These are phyloP conservation scores for Pontederia paniculata DNA, from an alignment of 176 grass and related monocot genomes.

Conservation along the genomic window DNA sequence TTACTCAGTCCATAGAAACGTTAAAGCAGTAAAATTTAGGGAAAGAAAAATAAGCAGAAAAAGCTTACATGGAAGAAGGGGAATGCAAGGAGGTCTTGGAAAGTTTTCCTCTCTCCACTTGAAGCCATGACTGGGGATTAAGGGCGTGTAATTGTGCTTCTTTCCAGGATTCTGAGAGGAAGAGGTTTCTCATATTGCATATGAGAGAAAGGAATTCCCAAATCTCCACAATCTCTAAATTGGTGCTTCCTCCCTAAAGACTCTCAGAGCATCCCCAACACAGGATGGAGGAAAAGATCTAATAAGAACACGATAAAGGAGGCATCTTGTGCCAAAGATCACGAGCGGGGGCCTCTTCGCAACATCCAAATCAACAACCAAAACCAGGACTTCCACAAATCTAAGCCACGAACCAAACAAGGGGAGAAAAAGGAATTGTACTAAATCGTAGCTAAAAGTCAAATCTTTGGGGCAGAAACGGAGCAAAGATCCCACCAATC, in stretches of 20 bases:
- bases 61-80: constrained; percentile 69
- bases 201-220: constrained; percentile 27
- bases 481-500: too few relatives aligned
- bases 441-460: too few relatives aligned
- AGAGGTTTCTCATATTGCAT: constrained; percentile 89
- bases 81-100: constrained; percentile 58
- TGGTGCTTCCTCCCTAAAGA: background rate
- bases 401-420: too few relatives aligned
- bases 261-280: too few relatives aligned
- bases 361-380: too few relatives aligned
- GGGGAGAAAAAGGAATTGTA: too few relatives aligned
- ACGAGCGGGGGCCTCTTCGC: too few relatives aligned
- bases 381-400: too few relatives aligned
- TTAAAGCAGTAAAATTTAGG: constrained; percentile 11
- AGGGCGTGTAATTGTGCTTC: constrained; percentile 78
- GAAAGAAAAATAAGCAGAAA: constrained; percentile 4
- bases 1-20: background rate
- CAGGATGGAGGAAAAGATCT: too few relatives aligned
- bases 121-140: constrained; percentile 76
- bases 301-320: too few relatives aligned
- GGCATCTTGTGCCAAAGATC: too few relatives aligned
- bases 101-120: constrained; percentile 73
- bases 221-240: constrained; percentile 10
- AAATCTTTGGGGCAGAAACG: too few relatives aligned
- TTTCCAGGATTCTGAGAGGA: constrained; percentile 79